Percentiles rank a stretch among this genome's conserved stretches.
Evolutionary conservation across 331 rosid genomes (phyloP).

Genomic region (Malus hybrid): DNA sequence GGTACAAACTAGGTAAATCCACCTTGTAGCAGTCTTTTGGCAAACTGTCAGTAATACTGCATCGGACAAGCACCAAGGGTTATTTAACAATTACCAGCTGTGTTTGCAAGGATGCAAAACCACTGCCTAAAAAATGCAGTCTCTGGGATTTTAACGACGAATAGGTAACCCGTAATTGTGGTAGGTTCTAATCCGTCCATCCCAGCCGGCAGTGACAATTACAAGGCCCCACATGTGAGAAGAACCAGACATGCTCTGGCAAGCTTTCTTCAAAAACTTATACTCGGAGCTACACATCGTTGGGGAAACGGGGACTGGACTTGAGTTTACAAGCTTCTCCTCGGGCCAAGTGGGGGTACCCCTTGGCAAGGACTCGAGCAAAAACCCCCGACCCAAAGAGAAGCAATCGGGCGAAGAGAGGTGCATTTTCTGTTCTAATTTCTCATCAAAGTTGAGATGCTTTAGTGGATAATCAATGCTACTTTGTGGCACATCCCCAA

Average conservation of each 20-base stretch:
- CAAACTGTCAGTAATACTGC: background rate
- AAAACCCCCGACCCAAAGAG: too few relatives aligned
- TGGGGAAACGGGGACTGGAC: conserved; percentile 32
- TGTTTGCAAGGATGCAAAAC: conserved; percentile 10
- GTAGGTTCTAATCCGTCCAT: conserved; percentile 54
- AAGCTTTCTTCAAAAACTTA: conserved; percentile 54
- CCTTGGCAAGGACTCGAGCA: conserved; percentile 33
- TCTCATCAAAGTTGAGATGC: conserved; percentile 14
- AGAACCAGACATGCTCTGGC: conserved; percentile 52
- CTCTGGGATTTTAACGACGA: conserved; percentile 23
- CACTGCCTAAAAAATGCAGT: conserved; percentile 2
- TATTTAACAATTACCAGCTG: conserved; percentile 14
- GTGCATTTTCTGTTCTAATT: conserved; percentile 15
- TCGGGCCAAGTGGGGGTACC: conserved; percentile 69
- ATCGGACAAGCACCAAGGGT: conserved; percentile 5
- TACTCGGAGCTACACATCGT: conserved; percentile 44
- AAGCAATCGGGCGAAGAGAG: too few relatives aligned
- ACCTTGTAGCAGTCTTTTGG: background rate
- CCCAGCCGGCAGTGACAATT: conserved; percentile 62
- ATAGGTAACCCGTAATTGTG: conserved; percentile 59
- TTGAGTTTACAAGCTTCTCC: conserved; percentile 39
- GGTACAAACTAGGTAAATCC: conserved; percentile 1
- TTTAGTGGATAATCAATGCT: conserved; percentile 7
- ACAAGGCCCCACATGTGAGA: conserved; percentile 60
- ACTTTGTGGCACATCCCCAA: background rate